phyloP scores from a whole-genome alignment of 345 rosid species.

The Brassica juncea region DNA sequence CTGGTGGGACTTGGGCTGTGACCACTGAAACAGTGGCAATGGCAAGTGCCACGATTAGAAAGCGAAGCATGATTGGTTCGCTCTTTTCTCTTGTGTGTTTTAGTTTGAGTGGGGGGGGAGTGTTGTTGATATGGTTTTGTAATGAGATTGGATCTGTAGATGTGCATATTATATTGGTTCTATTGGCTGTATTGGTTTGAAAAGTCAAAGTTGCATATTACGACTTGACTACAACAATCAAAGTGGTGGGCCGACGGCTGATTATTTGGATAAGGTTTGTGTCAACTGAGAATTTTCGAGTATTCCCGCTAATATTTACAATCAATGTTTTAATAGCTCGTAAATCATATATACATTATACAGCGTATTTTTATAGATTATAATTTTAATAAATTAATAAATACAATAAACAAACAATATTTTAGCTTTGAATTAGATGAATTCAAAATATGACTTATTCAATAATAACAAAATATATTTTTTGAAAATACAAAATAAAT shows the following conservation, averaged over 20 bases:
- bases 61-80: slow-evolving; percentile 19
- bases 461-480: too few relatives aligned
- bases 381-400: too few relatives aligned
- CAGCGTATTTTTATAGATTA: too few relatives aligned
- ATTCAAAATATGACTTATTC: too few relatives aligned
- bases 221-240: slow-evolving; percentile 21
- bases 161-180: not conserved
- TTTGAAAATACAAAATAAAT: too few relatives aligned
- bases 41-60: slow-evolving; percentile 1
- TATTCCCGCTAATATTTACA: not conserved
- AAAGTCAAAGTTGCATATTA: slow-evolving; percentile 22
- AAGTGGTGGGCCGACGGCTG: not conserved
- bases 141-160: not conserved
- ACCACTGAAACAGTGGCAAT: slow-evolving; percentile 24
- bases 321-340: not conserved
- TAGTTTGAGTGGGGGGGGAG: not conserved
- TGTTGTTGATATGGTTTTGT: not conserved
- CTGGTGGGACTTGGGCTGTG: slow-evolving; percentile 39
- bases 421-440: too few relatives aligned
- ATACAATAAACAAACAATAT: too few relatives aligned
- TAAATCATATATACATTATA: not conserved
- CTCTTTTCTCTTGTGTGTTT: not conserved
- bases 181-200: slow-evolving; percentile 30
- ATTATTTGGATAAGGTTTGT: slow-evolving; percentile 21
- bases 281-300: not conserved